A percentile compares a stretch with the other conserved stretches of the same genome.
These are phyloP conservation scores for Limtongia smithiae DNA, from an alignment of 805 yeast species.

Conservation along the genomic window DNA sequence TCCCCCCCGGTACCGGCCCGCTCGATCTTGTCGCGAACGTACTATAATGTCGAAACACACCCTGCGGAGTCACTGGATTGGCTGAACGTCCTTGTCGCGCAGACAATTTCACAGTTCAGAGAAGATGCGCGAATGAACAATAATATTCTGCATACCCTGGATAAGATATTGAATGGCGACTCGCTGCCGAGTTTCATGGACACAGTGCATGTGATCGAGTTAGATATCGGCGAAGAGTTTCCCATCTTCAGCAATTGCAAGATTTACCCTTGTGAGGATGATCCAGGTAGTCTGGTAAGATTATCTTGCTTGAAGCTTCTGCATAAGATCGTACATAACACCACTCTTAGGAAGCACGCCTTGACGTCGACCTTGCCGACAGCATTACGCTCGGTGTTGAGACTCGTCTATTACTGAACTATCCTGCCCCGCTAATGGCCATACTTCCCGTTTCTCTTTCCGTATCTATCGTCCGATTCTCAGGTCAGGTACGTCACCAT, in stretches of 20 bases:
- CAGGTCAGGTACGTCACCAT: conserved; percentile 57
- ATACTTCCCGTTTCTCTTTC: conserved; percentile 78
- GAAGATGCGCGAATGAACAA: conserved; percentile 84
- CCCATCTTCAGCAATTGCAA: conserved; percentile 94
- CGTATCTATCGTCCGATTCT: conserved; percentile 85
- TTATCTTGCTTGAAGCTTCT: too few relatives aligned
- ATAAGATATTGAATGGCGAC: conserved; percentile 58
- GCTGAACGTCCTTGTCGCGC: conserved; percentile 94
- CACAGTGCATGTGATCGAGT: conserved; percentile 72
- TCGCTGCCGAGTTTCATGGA: conserved; percentile 79
- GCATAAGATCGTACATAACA: too few relatives aligned
- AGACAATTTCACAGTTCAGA: conserved; percentile 79
- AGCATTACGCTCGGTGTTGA: conserved; percentile 82
- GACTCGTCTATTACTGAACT: conserved; percentile 71
- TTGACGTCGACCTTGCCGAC: conserved; percentile 86
- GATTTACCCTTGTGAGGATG: conserved; percentile 57
- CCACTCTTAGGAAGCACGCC: conserved; percentile 67
- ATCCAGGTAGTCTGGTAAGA: conserved; percentile 43
- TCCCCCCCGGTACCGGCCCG: conserved; percentile 29
- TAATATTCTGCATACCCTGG: conserved; percentile 75
- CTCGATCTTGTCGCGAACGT: conserved; percentile 79
- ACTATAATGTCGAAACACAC: conserved; percentile 85
- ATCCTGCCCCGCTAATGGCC: conserved; percentile 80
- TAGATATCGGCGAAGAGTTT: conserved; percentile 90
- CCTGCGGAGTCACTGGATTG: conserved; percentile 90